Percentiles rank a stretch among this genome's conserved stretches.
phyloP scores from a whole-genome alignment of 768 basidiomycete genomes.

The Leccinum incarnatum region DNA sequence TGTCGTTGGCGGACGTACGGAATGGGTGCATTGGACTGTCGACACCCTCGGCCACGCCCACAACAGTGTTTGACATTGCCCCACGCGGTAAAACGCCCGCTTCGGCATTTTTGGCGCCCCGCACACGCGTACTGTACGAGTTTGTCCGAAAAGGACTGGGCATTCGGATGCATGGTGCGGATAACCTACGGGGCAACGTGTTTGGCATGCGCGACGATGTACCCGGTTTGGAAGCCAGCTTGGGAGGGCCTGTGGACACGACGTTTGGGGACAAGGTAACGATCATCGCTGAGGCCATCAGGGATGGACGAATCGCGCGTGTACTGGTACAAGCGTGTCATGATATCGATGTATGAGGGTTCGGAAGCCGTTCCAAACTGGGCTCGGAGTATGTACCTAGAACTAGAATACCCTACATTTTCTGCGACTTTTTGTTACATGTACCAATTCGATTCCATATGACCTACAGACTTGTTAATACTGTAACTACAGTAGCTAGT shows the following conservation, averaged over 20 bases:
- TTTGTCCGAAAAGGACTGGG: constrained; percentile 70
- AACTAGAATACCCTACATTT: neutral
- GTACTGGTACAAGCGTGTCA: constrained; percentile 55
- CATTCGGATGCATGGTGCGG: constrained; percentile 77
- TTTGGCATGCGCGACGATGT: constrained; percentile 45
- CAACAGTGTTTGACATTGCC: constrained; percentile 42
- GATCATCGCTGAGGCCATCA: constrained; percentile 75
- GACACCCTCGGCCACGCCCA: constrained; percentile 17
- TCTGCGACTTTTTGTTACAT: neutral
- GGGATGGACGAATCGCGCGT: constrained; percentile 64
- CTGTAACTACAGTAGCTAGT: neutral
- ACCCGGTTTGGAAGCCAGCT: constrained; percentile 41
- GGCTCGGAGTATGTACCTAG: neutral
- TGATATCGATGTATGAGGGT: constrained; percentile 17
- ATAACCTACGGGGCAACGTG: constrained; percentile 61
- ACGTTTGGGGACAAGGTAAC: constrained; percentile 72
- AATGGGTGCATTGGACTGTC: constrained; percentile 5
- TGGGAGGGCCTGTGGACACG: constrained; percentile 35
- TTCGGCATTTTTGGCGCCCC: constrained; percentile 47
- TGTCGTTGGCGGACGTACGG: constrained; percentile 21
- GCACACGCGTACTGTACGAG: constrained; percentile 70
- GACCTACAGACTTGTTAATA: neutral
- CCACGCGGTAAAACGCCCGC: constrained; percentile 64
- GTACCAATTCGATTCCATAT: neutral
- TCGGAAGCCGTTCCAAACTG: neutral